These are phyloP conservation scores for Edaphochlamys debaryana DNA, from an alignment of 139 green algal species.

Conservation along the genomic window DNA sequence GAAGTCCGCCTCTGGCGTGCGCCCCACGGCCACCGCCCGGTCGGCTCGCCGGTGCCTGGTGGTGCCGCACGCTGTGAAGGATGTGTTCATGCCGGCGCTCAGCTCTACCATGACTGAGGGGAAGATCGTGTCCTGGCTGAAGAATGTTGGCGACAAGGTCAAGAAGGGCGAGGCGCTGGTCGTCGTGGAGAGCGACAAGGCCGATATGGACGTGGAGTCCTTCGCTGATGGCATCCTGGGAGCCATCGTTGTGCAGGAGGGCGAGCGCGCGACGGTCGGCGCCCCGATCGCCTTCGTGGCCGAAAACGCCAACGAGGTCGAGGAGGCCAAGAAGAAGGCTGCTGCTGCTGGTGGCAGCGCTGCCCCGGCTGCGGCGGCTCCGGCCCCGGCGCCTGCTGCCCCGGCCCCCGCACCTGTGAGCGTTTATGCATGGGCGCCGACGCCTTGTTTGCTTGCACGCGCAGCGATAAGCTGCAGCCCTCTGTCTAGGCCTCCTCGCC, in stretches of 20 bases:
- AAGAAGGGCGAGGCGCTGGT: slow-evolving; percentile 84
- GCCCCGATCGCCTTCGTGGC: slow-evolving; percentile 94
- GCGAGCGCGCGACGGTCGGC: slow-evolving; percentile 91
- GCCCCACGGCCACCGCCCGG: not conserved
- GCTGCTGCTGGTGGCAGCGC: slow-evolving; percentile 53
- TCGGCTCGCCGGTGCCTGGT: slow-evolving; percentile 32
- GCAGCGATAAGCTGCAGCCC: too few species aligned
- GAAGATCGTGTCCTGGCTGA: slow-evolving; percentile 98
- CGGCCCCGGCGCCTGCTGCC: slow-evolving; percentile 46
- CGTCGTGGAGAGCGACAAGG: slow-evolving; percentile 99
- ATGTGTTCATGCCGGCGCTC: slow-evolving; percentile 98
- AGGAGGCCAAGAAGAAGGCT: slow-evolving; percentile 92
- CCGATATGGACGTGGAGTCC: slow-evolving; percentile 99
- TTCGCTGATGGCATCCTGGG: slow-evolving; percentile 93
- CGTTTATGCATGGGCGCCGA: not conserved
- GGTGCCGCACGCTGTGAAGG: slow-evolving; percentile 66
- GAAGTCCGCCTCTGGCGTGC: too few species aligned
- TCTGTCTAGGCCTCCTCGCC: too few species aligned
- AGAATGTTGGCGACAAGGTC: slow-evolving; percentile 92
- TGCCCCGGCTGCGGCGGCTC: slow-evolving; percentile 45
- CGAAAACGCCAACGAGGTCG: slow-evolving; percentile 94
- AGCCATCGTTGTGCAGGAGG: slow-evolving; percentile 84
- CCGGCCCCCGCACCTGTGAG: slow-evolving; percentile 35
- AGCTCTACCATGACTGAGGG: slow-evolving; percentile 71
- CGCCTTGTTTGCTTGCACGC: not conserved